Percentiles rank a stretch among this genome's conserved stretches.
phyloP scores from a whole-genome alignment of 192 early-diverging fungal genomes.

The Pilaira anomala region DNA sequence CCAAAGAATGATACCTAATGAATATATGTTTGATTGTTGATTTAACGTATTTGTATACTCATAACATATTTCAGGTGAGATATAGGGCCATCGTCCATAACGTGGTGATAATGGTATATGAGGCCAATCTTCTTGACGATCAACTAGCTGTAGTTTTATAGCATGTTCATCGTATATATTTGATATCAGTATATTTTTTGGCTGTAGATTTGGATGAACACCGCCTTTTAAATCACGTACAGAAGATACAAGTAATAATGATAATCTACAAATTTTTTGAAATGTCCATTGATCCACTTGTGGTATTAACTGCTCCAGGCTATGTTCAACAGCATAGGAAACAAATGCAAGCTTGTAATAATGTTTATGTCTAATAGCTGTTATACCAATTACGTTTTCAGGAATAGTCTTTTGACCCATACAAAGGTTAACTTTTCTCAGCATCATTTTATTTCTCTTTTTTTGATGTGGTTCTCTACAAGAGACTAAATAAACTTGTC shows the following conservation, averaged over 20 bases:
- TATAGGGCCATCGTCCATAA: constrained; percentile 15
- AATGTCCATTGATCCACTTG: constrained; percentile 2
- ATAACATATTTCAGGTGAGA: background rate
- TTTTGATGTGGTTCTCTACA: constrained; percentile 3
- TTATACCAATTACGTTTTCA: background rate
- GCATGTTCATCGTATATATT: background rate
- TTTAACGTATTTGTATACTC: background rate
- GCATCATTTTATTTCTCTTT: background rate
- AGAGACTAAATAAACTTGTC: background rate
- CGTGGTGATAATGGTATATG: background rate
- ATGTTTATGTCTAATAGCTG: constrained; percentile 2
- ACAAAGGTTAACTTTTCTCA: background rate
- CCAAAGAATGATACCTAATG: constrained; percentile 5
- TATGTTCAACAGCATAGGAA: background rate
- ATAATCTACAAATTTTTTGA: constrained; percentile 1
- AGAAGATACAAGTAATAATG: background rate
- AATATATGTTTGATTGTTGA: background rate
- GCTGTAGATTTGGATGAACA: constrained; percentile 9
- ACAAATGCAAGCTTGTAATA: background rate
- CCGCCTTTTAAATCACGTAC: background rate
- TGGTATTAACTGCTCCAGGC: constrained; percentile 6
- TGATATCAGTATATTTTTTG: background rate
- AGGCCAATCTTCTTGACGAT: background rate
- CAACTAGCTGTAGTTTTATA: background rate
- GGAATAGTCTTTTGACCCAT: background rate